Percentiles rank a stretch among this genome's conserved stretches.
Evolutionary conservation across 345 rosid genomes (phyloP).

Genomic region (Cardamine resedifolia): DNA sequence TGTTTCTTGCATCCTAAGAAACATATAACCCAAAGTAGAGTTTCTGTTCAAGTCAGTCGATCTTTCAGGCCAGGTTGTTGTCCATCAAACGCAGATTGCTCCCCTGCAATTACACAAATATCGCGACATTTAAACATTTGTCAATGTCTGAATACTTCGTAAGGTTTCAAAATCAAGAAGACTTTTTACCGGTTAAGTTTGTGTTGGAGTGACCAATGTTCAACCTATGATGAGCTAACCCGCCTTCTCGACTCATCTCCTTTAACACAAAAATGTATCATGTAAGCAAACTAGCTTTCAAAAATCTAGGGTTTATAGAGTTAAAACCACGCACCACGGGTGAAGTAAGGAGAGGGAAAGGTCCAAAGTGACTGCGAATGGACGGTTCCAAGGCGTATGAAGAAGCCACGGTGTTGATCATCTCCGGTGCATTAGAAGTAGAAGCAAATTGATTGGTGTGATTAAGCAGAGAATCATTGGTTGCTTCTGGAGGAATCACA

Average conservation of each 20-base stretch:
- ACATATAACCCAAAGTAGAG: background rate
- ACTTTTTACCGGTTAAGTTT: conserved; percentile 43
- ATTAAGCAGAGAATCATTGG: conserved; percentile 34
- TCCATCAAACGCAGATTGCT: conserved; percentile 27
- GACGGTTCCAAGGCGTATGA: conserved; percentile 60
- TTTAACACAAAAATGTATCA: conserved; percentile 6
- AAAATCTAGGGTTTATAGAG: background rate
- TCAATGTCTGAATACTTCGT: background rate
- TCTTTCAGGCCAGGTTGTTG: conserved; percentile 26
- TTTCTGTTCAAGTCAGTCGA: conserved; percentile 20
- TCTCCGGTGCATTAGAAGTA: conserved; percentile 40
- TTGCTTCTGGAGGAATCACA: conserved; percentile 41
- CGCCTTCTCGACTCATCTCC: conserved; percentile 55
- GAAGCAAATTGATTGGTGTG: conserved; percentile 45
- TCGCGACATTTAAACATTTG: background rate
- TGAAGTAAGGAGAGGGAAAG: conserved; percentile 45
- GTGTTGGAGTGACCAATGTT: conserved; percentile 42
- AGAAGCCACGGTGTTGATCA: conserved; percentile 40
- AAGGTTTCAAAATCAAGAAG: background rate
- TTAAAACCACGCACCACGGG: conserved; percentile 46
- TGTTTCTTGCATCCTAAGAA: conserved; percentile 30
- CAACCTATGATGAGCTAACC: conserved; percentile 44
- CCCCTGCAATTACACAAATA: conserved; percentile 35
- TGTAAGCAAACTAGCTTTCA: conserved; percentile 5
- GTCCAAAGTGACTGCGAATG: conserved; percentile 49